Conservation (phyloP, 148 eudicot genomes). For the Arbutus unedo region DNA sequence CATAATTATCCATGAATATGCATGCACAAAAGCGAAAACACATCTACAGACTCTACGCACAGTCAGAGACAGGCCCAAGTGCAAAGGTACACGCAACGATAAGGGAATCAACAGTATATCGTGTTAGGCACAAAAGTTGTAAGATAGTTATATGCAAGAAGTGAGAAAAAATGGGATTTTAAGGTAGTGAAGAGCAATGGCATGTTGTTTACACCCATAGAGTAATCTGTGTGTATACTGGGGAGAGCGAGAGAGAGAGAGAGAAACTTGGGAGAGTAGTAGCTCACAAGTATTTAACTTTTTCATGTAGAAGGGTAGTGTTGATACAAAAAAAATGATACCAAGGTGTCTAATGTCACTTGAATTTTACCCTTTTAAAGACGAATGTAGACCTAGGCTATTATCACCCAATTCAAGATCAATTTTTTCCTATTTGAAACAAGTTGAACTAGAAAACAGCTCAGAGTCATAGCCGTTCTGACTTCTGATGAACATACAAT, state of each 20-base stretch:
- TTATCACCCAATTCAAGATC: not conserved
- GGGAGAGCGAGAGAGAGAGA: not conserved
- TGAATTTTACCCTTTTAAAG: not conserved
- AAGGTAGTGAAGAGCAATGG: not conserved
- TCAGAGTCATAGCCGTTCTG: not conserved
- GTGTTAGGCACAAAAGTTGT: not conserved
- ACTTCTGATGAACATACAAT: not conserved
- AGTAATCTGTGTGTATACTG: not conserved
- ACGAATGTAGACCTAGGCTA: no score
- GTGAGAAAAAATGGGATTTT: not conserved
- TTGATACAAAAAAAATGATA: not conserved
- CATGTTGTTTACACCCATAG: not conserved
- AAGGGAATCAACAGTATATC: not conserved
- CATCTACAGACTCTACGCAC: not conserved
- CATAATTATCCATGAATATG: not conserved
- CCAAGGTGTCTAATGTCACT: not conserved
- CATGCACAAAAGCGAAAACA: not conserved
- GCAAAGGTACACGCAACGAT: not conserved
- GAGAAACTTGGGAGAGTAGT: not conserved
- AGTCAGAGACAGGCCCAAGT: not conserved
- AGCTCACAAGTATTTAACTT: no score
- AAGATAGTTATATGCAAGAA: not conserved
- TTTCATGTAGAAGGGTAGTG: not conserved
- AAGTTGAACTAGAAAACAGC: constrained; percentile 1
- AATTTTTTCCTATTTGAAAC: not conserved